A percentile compares a stretch with the other conserved stretches of the same genome.
phyloP scores from a whole-genome alignment of 1,284 basidiomycete genomes.

The Lentinula novae-zelandiae region DNA sequence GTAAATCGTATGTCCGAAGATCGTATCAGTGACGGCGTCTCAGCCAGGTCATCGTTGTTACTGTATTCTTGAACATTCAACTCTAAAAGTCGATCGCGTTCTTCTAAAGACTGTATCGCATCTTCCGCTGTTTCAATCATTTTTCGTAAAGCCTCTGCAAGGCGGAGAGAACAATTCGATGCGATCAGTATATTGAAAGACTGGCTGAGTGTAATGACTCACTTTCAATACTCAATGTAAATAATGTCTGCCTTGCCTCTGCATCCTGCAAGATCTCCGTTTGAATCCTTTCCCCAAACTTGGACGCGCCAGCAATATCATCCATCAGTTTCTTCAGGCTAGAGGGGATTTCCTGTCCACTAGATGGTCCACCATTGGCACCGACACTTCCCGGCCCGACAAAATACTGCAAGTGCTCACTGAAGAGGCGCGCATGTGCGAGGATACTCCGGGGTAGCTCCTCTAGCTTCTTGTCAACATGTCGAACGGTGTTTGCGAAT shows the following conservation, averaged over 20 bases:
- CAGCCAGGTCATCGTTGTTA: background rate
- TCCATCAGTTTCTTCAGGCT: constrained; percentile 41
- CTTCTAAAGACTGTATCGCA: constrained; percentile 34
- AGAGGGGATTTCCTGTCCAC: constrained; percentile 29
- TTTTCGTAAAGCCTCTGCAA: constrained; percentile 36
- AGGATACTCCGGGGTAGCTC: constrained; percentile 47
- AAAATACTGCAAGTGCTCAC: constrained; percentile 43
- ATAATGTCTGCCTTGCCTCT: constrained; percentile 48
- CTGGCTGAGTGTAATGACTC: constrained; percentile 20
- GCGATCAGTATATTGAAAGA: background rate
- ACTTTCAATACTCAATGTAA: constrained; percentile 55
- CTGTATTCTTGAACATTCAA: background rate
- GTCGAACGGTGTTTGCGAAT: background rate
- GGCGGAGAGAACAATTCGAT: background rate
- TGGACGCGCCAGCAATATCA: constrained; percentile 33
- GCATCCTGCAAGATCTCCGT: constrained; percentile 46
- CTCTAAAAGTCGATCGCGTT: constrained; percentile 25
- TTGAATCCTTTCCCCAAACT: constrained; percentile 36
- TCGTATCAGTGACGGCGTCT: background rate
- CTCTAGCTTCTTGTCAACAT: constrained; percentile 32
- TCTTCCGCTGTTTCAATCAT: constrained; percentile 41
- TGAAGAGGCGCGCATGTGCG: constrained; percentile 40
- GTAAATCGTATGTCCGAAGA: background rate
- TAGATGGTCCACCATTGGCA: constrained; percentile 12
- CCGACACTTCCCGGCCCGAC: constrained; percentile 21